Conservation (phyloP, 805 yeast genomes). For the Lipomyces orientalis region DNA sequence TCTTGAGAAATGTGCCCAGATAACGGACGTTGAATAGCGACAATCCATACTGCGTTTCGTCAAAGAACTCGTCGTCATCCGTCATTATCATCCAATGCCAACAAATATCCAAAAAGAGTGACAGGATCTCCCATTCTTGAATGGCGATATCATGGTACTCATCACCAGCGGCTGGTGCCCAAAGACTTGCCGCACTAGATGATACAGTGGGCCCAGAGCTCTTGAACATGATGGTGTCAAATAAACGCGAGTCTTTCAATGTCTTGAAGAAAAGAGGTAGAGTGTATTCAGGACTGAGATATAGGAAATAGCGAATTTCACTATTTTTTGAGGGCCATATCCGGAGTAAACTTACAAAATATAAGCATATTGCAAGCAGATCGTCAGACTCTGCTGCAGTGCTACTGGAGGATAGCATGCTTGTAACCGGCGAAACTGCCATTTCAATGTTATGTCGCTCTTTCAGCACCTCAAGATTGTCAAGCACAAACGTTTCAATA, state of each 20-base stretch:
- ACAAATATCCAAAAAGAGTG: constrained; percentile 63
- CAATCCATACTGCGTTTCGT: constrained; percentile 51
- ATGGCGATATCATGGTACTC: constrained; percentile 10
- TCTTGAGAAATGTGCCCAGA: constrained; percentile 57
- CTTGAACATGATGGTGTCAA: constrained; percentile 10
- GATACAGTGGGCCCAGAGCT: constrained; percentile 2
- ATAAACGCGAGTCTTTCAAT: constrained; percentile 13
- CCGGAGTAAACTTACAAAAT: constrained; percentile 27
- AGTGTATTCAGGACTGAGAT: constrained; percentile 29
- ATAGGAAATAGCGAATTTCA: constrained; percentile 26
- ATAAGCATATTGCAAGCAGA: constrained; percentile 20
- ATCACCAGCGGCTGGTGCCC: constrained; percentile 18
- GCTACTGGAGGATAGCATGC: constrained; percentile 1
- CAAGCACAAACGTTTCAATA: constrained; percentile 14
- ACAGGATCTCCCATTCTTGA: constrained; percentile 46
- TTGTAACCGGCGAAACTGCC: constrained; percentile 23
- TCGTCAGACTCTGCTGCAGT: background rate
- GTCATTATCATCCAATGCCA: constrained; percentile 71
- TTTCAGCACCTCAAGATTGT: constrained; percentile 16
- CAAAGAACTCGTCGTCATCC: constrained; percentile 65
- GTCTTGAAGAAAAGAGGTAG: constrained; percentile 29
- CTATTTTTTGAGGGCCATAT: constrained; percentile 30
- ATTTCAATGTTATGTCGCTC: constrained; percentile 20
- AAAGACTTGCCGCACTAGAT: constrained; percentile 11
- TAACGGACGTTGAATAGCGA: constrained; percentile 48